A percentile compares a stretch with the other conserved stretches of the same genome.
phyloP scores from a whole-genome alignment of 805 yeast species.

The Candida endomychidarum region DNA sequence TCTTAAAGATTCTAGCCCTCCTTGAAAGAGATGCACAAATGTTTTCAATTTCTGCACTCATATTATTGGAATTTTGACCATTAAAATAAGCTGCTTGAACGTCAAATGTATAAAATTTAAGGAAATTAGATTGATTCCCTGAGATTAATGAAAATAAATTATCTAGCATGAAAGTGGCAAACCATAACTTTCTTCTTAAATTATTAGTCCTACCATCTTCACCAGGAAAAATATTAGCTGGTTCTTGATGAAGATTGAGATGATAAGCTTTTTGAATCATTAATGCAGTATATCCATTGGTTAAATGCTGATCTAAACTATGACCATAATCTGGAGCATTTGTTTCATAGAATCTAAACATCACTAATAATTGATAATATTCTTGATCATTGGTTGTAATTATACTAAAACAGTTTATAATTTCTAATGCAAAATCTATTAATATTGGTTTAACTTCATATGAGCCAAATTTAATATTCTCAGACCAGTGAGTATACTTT shows the following conservation, averaged over 20 bases:
- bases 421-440: conserved; percentile 29
- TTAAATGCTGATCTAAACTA: conserved; percentile 55
- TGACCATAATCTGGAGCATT: conserved; percentile 57
- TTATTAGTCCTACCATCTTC: conserved; percentile 24
- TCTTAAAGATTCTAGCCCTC: neutral
- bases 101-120: conserved; percentile 28
- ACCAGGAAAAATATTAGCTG: conserved; percentile 25
- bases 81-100: conserved; percentile 26
- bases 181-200: conserved; percentile 39
- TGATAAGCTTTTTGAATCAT: conserved; percentile 65
- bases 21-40: neutral
- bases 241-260: conserved; percentile 69
- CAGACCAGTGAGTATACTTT: conserved; percentile 27
- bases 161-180: conserved; percentile 26
- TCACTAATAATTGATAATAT: conserved; percentile 52
- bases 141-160: conserved; percentile 23
- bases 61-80: conserved; percentile 35
- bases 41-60: conserved; percentile 36
- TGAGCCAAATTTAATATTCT: conserved; percentile 10
- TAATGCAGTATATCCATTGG: conserved; percentile 53
- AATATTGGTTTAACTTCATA: conserved; percentile 13
- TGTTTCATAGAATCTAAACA: conserved; percentile 49
- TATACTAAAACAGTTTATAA: conserved; percentile 35
- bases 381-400: conserved; percentile 44
- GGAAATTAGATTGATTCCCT: conserved; percentile 34